These are phyloP conservation scores for Paramecium caudatum DNA, from an alignment of 73 alveolate species.

Conservation along the genomic window DNA sequence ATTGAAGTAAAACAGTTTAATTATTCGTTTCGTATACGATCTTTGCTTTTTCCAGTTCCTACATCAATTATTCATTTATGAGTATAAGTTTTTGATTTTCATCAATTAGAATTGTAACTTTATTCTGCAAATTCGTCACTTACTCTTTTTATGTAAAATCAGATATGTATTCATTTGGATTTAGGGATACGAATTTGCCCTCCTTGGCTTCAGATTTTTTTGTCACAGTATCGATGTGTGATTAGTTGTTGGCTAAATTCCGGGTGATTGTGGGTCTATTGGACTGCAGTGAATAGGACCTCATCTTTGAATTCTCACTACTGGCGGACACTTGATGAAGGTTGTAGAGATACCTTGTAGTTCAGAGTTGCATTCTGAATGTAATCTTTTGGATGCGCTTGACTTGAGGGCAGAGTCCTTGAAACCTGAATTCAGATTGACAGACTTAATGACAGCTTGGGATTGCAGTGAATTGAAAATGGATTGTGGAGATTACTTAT, in stretches of 20 bases:
- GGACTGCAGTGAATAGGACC: conserved; percentile 13
- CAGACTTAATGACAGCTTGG: conserved; percentile 29
- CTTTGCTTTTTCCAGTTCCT: conserved; percentile 31
- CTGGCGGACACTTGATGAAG: conserved; percentile 20
- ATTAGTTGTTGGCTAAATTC: not conserved
- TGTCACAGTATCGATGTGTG: conserved; percentile 10
- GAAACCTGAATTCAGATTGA: conserved; percentile 35
- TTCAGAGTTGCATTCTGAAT: conserved; percentile 37
- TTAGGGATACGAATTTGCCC: conserved; percentile 18
- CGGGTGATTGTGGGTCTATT: conserved; percentile 32
- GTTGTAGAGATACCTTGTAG: not conserved
- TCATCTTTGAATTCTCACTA: conserved; percentile 36
- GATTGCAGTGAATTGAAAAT: conserved; percentile 54
- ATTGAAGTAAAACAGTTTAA: conserved; percentile 32
- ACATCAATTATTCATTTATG: conserved; percentile 40
- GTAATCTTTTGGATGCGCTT: conserved; percentile 43
- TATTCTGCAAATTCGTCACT: not conserved
- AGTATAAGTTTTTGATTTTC: conserved; percentile 49
- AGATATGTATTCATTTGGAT: not conserved
- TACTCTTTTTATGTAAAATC: not conserved
- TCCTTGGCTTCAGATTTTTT: conserved; percentile 25
- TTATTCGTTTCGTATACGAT: conserved; percentile 35
- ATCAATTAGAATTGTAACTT: conserved; percentile 45
- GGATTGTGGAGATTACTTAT: conserved; percentile 20
- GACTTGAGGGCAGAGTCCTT: conserved; percentile 3